A percentile compares a stretch with the other conserved stretches of the same genome.
Evolutionary conservation across 345 rosid genomes (phyloP).

Genomic region (Rhizophora apiculata): DNA sequence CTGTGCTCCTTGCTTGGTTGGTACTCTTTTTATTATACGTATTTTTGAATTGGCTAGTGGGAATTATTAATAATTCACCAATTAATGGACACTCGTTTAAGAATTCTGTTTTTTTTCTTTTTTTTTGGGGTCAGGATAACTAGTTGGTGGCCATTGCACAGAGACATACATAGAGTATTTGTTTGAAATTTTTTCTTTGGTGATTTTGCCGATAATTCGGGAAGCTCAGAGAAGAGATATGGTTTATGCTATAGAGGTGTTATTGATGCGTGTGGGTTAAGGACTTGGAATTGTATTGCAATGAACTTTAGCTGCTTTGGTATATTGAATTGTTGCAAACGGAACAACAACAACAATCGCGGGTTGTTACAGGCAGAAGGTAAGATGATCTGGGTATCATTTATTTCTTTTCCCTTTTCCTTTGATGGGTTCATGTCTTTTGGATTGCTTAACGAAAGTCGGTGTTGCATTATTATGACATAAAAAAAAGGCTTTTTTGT

Average conservation of each 20-base stretch:
- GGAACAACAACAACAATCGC: slow-evolving; percentile 19
- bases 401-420: background rate
- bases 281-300: slow-evolving; percentile 19
- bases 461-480: no score
- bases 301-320: slow-evolving; percentile 63
- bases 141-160: background rate
- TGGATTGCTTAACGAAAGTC: background rate
- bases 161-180: background rate
- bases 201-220: slow-evolving; percentile 1
- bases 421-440: background rate
- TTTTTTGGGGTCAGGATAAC: no score
- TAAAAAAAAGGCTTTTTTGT: no score
- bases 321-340: slow-evolving; percentile 32
- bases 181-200: background rate
- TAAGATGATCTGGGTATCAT: slow-evolving; percentile 17
- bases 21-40: no score
- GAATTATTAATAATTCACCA: no score
- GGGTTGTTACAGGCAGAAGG: slow-evolving; percentile 44
- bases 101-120: no score
- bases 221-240: slow-evolving; percentile 10
- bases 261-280: background rate
- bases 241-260: slow-evolving; percentile 11
- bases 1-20: no score
- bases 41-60: no score
- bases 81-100: no score